Evolutionary conservation across 306 rosid species (phyloP), one percentile per base, ranked within the genome.

Genomic region (Vicia villosa): DNA sequence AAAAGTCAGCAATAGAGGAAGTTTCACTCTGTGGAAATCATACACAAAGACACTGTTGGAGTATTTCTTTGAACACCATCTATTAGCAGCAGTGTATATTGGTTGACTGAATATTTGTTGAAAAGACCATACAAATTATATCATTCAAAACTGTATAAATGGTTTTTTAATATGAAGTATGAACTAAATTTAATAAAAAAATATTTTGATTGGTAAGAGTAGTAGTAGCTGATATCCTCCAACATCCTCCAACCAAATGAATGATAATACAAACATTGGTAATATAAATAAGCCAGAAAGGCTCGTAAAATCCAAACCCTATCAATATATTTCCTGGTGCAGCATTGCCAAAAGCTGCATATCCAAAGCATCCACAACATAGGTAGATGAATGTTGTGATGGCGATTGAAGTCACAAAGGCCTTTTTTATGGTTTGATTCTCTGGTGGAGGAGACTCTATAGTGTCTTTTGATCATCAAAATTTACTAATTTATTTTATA

Each of bases 331-430:
- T 92, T 52, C 98, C 98, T 0, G 98, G 98, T 3, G n/a, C n/a
- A n/a, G 98, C 54, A 67, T 79, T 59, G 30, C 98, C 98, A 54
- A 92, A 92, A 66, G 98, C 91, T n/a, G 98, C 96, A 67, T 89
- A 92, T 71, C 98, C 96, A 38, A 92, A 89, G 83, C 93, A 86
- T 64, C 96, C 93, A 49, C 96, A 92, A 45, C n/a, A 89, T 11
- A 92, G 83, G 77, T 89, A 89, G 89, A 92, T 89, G 81, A 88
- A 86, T 56, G 98, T 92, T 54, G 93, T 92, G 6, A 87, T 60
- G 38, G 73, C 73, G 28, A 89, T 80, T 66, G 96, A 82, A 38
- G 17, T 1, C 77, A 61, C 73, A 0, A 96, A 87, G 30, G 95
- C 98, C 77, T 71, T 89, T 78, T 88, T 89, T 96, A 92, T 92